A percentile compares a stretch with the other conserved stretches of the same genome.
phyloP scores from a whole-genome alignment of 2,329 filamentous ascomycete species.

The Zasmidium citrigriseum region DNA sequence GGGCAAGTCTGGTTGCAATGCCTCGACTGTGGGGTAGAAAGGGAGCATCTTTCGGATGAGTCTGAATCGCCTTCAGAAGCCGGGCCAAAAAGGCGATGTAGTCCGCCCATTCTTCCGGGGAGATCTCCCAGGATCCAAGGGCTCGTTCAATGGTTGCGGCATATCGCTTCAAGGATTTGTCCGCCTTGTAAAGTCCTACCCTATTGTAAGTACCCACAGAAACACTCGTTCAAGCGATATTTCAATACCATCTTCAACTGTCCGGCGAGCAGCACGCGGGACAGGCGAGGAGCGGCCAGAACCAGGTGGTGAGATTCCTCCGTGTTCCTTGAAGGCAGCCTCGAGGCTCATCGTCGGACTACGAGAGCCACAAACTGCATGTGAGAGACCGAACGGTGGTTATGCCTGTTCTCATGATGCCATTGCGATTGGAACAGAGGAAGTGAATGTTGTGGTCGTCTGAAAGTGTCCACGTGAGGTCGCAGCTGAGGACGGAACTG shows the following conservation, averaged over 20 bases:
- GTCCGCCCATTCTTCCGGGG: conserved; percentile 97
- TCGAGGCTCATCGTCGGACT: conserved; percentile 63
- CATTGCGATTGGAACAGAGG: not conserved
- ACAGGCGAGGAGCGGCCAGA: conserved; percentile 79
- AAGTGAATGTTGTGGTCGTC: not conserved
- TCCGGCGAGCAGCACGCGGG: conserved; percentile 74
- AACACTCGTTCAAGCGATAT: conserved; percentile 10
- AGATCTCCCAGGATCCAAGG: conserved; percentile 85
- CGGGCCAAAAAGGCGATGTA: conserved; percentile 96
- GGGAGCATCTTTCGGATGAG: conserved; percentile 70
- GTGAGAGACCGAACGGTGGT: too few species aligned
- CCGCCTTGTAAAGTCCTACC: conserved; percentile 60
- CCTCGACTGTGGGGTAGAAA: conserved; percentile 78
- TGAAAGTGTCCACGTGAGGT: not conserved
- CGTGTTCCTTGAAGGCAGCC: conserved; percentile 42
- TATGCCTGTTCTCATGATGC: not conserved
- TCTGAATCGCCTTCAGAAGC: conserved; percentile 89
- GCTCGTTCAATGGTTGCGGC: conserved; percentile 84
- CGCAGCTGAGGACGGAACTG: too few species aligned
- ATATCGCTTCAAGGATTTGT: conserved; percentile 81
- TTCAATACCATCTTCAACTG: conserved; percentile 71
- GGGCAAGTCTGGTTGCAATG: conserved; percentile 87
- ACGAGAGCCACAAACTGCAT: not conserved
- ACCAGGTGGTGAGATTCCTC: conserved; percentile 69
- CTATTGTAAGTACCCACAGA: conserved; percentile 5